Evolutionary conservation across 352 stramenopile species (phyloP).

Genomic region (Phytophthora europaea): DNA sequence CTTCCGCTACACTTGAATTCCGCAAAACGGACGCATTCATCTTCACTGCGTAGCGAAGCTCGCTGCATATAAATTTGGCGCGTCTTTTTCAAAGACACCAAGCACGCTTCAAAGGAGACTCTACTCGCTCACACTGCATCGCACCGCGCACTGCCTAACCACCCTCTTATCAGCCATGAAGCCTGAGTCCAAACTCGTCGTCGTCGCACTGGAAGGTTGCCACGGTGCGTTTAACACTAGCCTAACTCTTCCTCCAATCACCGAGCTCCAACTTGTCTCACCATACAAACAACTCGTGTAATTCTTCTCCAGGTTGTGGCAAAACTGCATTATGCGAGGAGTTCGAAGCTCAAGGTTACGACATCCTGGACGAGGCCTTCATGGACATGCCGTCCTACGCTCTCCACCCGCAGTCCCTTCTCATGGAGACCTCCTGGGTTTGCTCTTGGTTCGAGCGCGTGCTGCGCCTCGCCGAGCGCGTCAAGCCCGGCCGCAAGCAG

Average conservation of each 20-base stretch:
- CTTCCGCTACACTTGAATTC: neutral
- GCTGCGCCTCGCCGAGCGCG: constrained; percentile 66
- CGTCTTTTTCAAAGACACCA: constrained; percentile 30
- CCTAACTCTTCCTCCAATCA: constrained; percentile 2
- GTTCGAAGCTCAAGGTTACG: constrained; percentile 81
- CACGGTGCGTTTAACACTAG: constrained; percentile 50
- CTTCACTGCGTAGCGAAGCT: constrained; percentile 12
- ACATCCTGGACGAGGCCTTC: constrained; percentile 89
- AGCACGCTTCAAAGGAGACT: neutral
- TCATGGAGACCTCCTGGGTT: constrained; percentile 93
- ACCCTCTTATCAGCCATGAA: constrained; percentile 29
- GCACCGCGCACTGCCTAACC: neutral
- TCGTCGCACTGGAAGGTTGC: constrained; percentile 90
- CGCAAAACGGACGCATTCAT: constrained; percentile 2
- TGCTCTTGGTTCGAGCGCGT: constrained; percentile 92
- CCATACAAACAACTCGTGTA: neutral
- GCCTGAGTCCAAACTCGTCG: constrained; percentile 71
- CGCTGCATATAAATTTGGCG: constrained; percentile 11
- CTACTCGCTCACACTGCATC: constrained; percentile 18
- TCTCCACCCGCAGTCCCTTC: constrained; percentile 89
- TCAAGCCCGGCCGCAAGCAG: constrained; percentile 55
- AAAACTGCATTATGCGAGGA: constrained; percentile 86
- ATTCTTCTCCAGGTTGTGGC: constrained; percentile 51
- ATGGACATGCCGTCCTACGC: constrained; percentile 90
- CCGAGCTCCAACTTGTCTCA: constrained; percentile 1